These are phyloP conservation scores for Curvularia sp. DNA, from an alignment of 2,329 filamentous ascomycete genomes.

Conservation along the genomic window DNA sequence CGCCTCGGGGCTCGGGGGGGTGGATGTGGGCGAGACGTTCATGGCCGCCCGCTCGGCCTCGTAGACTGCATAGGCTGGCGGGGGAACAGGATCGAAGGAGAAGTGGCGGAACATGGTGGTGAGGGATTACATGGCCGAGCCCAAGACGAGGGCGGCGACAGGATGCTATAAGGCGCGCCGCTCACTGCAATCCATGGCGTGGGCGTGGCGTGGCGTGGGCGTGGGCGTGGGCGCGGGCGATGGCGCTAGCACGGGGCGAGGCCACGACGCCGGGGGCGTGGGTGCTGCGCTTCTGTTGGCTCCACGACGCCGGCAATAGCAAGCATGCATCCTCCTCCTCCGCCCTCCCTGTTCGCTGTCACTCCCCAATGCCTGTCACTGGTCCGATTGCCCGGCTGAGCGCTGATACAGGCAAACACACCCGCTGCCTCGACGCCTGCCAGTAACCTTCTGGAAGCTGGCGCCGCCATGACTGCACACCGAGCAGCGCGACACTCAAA, in stretches of 20 bases:
- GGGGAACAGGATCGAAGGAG: constrained; percentile 49
- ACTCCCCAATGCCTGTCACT: constrained; percentile 7
- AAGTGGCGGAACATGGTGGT: constrained; percentile 51
- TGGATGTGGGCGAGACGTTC: constrained; percentile 47
- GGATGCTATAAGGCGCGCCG: constrained; percentile 19
- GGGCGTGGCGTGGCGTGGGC: too few species aligned
- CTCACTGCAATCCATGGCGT: constrained; percentile 6
- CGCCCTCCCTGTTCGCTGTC: not conserved
- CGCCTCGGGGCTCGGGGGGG: constrained; percentile 17
- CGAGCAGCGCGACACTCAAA: constrained; percentile 1
- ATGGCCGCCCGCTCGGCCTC: constrained; percentile 42
- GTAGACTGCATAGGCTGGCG: constrained; percentile 34
- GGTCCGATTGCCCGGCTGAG: not conserved
- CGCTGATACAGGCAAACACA: not conserved
- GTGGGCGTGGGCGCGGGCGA: constrained; percentile 11
- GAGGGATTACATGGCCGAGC: not conserved
- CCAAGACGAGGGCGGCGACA: constrained; percentile 20
- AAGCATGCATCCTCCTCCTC: not conserved
- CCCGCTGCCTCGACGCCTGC: not conserved
- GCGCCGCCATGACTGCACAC: not conserved
- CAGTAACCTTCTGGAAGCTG: constrained; percentile 11
- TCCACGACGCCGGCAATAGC: not conserved
- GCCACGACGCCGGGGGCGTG: not conserved
- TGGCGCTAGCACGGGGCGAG: constrained; percentile 7
- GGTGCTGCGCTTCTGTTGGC: too few species aligned